Evolutionary conservation across 768 basidiomycete genomes (phyloP), one percentile per base, ranked within the genome.

Genomic region (Lyophyllum decastes): DNA sequence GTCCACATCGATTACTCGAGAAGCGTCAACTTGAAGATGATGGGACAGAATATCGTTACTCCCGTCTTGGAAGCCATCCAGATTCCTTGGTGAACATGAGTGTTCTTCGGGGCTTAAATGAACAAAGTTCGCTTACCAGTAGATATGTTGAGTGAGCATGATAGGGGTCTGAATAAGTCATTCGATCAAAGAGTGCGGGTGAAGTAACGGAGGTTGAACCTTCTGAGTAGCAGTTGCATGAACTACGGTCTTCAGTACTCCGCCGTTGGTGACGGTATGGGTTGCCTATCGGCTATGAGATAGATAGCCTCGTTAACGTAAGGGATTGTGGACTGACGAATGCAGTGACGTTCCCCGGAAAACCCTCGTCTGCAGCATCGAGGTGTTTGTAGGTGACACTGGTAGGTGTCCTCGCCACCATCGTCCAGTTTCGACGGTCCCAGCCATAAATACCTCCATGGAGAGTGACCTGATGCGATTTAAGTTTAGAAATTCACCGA

Each of bases 391-490:
- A 86, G 0, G 81, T 83, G 2, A 86, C 81, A 49, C 80, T 81
- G 1, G 74, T 79, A 17, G 71, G 60, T 5, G 75, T 73, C 59
- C 71, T 74, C 12, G 71, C 67, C 0, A 78, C 75, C 6, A 84
- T 57, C 2, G 77, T 82, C 84, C 84, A 86, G 68, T 79, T 81
- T 7, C 80, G 77, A 16, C 78, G 75, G 62, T 86, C 86, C 77
- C 80, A 87, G 19, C 85, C 84, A 51, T 74, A 69, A 17, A 76
- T 76, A 1, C 85, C 83, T 0, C 84, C 84, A 64, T 86, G 85
- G 1, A 86, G 71, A 1, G 82, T 83, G 33, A 81, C 80, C 67
- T 78, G 63, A 10, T 66, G 66, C 66, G 51, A 26, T 25, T n/a
- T 26, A 19, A 16, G 17, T 26, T 19, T 52, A 34, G 5, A n/a